phyloP scores from a whole-genome alignment of 495 filamentous ascomycete species.

The Neurospora sp. region DNA sequence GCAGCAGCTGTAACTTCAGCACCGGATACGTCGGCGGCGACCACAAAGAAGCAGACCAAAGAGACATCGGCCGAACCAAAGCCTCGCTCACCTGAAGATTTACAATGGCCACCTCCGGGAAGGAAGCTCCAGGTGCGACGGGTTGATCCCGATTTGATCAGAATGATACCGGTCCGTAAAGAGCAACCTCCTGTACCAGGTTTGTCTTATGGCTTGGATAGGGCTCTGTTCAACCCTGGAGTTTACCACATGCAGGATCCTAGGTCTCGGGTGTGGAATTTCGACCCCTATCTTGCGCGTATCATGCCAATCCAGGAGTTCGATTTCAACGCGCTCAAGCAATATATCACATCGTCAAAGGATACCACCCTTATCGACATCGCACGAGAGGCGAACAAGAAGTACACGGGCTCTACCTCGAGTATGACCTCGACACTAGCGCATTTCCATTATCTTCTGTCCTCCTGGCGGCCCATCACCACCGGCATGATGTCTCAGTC shows the following conservation, averaged over 20 bases:
- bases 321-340: conserved; percentile 74
- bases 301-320: conserved; percentile 92
- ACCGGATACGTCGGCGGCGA: conserved; percentile 3
- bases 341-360: conserved; percentile 81
- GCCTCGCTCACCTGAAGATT: neutral
- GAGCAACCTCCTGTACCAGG: conserved; percentile 53
- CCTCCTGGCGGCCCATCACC: conserved; percentile 67
- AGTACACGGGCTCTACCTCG: conserved; percentile 89
- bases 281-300: conserved; percentile 82
- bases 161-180: conserved; percentile 36
- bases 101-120: conserved; percentile 1
- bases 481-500: conserved; percentile 49
- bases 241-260: conserved; percentile 88
- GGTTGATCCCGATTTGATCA: conserved; percentile 19
- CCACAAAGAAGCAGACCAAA: neutral
- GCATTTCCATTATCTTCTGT: conserved; percentile 91
- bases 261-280: conserved; percentile 82
- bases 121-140: conserved; percentile 7
- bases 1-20: conserved; percentile 6
- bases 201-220: conserved; percentile 71
- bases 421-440: conserved; percentile 83
- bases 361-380: conserved; percentile 57
- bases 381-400: conserved; percentile 58
- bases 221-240: conserved; percentile 91
- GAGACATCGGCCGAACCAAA: neutral